phyloP scores from a whole-genome alignment of 2,329 filamentous ascomycete species.

The Xylaria sp. region DNA sequence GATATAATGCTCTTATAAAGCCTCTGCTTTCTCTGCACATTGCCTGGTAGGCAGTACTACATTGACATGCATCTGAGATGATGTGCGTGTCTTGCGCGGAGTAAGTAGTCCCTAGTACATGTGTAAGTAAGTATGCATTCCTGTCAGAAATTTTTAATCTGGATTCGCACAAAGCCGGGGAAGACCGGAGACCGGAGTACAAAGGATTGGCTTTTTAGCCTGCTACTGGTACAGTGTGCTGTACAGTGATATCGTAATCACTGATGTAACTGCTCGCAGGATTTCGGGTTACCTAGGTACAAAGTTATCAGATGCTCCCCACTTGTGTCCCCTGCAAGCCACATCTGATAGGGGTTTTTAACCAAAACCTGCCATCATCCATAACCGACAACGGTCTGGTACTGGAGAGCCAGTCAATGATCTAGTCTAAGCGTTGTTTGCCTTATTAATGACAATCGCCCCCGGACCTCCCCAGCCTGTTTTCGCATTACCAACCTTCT shows the following conservation, averaged over 20 bases:
- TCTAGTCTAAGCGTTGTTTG: constrained; percentile 4
- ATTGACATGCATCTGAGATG: not conserved
- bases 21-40: too few relatives aligned
- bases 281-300: not conserved
- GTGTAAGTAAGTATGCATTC: not conserved
- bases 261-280: not conserved
- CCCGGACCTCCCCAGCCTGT: constrained; percentile 17
- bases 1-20: not conserved
- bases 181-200: constrained; percentile 20
- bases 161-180: constrained; percentile 23
- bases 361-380: constrained; percentile 38
- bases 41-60: too few relatives aligned
- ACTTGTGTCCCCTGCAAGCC: constrained; percentile 40
- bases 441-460: constrained; percentile 30
- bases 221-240: not conserved
- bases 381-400: constrained; percentile 19
- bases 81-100: not conserved
- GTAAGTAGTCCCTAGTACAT: too few relatives aligned
- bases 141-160: constrained; percentile 2
- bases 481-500: constrained; percentile 26
- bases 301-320: constrained; percentile 38
- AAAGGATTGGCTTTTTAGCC: not conserved
- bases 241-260: constrained; percentile 2
- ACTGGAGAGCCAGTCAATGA: not conserved
- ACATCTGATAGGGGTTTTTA: constrained; percentile 46